Evolutionary conservation across 768 basidiomycete species (phyloP), one percentile per base, ranked within the genome.

Genomic region (Collybiopsis confluens): DNA sequence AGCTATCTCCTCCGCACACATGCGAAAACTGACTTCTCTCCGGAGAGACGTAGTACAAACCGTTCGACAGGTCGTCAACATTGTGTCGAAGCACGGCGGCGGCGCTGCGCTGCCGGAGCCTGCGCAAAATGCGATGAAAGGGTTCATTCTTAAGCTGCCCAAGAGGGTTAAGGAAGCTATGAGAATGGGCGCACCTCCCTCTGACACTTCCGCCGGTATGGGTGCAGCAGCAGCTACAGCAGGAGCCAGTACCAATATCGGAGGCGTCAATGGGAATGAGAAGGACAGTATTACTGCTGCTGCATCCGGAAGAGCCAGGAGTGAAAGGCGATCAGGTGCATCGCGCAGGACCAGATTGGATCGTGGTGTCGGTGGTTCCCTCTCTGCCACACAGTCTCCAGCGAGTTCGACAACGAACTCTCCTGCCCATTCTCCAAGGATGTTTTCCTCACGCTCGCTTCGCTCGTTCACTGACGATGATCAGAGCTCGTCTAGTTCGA

Each of bases 11-110:
- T 65, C 71, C 6, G 73, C 69, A 24, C 88, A 80, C 58, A 74
- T 82, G 68, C 84, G 76, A 35, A 88, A 85, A n/a, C 75, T 96
- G 23, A 74, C 80, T 0, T 77, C 83, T 42, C 85, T 92, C 41
- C 86, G 91, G 41, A 76, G 78, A 27, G 91, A 95, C 63, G 81
- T 96, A 33, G 88, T 95, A n/a, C 80, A 86, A 41, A 96, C 93
- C 26, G 84, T 96, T 52, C 82, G 90, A 33, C 87, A 92, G 62
- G 92, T 92, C 16, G 92, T 96, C 13, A 88, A 90, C 54, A 87
- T 95, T 15, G 85, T 95, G 16, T 83, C 80, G 54, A 88, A 84
- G 56, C 92, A 94, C 58, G 88, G 92, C 0, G 93, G 93, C 9
- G 80, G 87, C 0, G 88, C 92, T 9, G 40, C 45, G 0, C 76